These are phyloP conservation scores for Tetratostichococcus sp. DNA, from an alignment of 139 green algal genomes.

Conservation along the genomic window DNA sequence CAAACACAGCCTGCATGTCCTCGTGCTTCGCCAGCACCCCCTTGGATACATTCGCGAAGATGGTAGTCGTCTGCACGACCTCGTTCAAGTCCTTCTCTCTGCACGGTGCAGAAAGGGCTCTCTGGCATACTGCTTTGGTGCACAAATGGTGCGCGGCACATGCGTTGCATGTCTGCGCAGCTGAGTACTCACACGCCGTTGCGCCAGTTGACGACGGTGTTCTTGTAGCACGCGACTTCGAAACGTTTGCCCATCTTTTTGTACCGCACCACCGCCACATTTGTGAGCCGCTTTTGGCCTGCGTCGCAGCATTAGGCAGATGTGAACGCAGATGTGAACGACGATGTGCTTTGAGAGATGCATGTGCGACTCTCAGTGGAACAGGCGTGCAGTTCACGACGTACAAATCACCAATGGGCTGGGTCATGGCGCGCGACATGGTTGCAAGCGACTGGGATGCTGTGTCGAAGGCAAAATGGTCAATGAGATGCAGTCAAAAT, in stretches of 20 bases:
- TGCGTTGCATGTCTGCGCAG: not conserved
- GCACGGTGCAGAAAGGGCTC: conserved; percentile 9
- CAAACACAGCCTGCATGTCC: conserved; percentile 86
- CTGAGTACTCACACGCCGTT: conserved; percentile 68
- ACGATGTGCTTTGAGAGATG: too few species aligned
- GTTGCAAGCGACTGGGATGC: too few species aligned
- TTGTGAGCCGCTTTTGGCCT: conserved; percentile 98
- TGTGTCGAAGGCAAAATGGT: too few species aligned
- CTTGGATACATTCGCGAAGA: conserved; percentile 96
- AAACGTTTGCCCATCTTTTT: conserved; percentile 92
- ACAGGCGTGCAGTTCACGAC: too few species aligned
- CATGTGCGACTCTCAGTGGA: too few species aligned
- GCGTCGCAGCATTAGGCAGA: conserved; percentile 11
- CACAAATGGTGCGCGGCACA: not conserved
- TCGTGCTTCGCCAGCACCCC: conserved; percentile 86
- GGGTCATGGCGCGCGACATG: not conserved
- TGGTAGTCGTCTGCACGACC: conserved; percentile 90
- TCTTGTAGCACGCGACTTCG: conserved; percentile 98
- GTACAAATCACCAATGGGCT: not conserved
- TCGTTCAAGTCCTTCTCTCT: conserved; percentile 98
- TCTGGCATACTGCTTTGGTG: too few species aligned
- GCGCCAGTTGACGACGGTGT: conserved; percentile 93
- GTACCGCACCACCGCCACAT: conserved; percentile 91
- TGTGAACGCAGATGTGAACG: too few species aligned
- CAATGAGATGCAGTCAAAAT: too few species aligned